These are phyloP conservation scores for Aspergillus floridensis DNA, from an alignment of 2,329 filamentous ascomycete genomes.

Conservation along the genomic window DNA sequence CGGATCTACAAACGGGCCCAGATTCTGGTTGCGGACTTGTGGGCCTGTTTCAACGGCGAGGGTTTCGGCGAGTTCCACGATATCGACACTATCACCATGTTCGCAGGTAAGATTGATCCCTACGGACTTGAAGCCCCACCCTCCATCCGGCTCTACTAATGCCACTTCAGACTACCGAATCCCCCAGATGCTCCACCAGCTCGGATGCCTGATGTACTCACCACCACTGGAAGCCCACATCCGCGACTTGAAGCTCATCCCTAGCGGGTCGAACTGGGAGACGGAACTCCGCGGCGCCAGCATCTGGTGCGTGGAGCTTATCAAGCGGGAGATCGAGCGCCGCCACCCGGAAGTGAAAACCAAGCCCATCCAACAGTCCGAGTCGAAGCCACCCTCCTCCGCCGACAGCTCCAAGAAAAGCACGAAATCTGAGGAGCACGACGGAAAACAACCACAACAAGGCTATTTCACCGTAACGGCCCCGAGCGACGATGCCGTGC, in stretches of 20 bases:
- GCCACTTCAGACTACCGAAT: constrained; percentile 73
- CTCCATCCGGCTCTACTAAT: neutral
- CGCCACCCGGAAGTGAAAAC: constrained; percentile 61
- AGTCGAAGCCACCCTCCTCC: neutral
- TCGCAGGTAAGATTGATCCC: constrained; percentile 60
- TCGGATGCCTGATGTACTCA: constrained; percentile 81
- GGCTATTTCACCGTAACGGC: constrained; percentile 18
- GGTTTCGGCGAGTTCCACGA: constrained; percentile 79
- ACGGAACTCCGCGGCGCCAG: constrained; percentile 87
- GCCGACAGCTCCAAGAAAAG: constrained; percentile 9
- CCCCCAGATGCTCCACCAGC: constrained; percentile 82
- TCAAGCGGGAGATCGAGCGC: constrained; percentile 73
- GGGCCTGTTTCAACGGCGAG: constrained; percentile 88
- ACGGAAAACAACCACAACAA: neutral
- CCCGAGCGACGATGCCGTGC: constrained; percentile 17
- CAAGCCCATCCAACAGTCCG: neutral
- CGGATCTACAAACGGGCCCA: constrained; percentile 91
- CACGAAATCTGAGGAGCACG: constrained; percentile 6
- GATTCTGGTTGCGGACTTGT: constrained; percentile 91
- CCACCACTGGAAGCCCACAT: constrained; percentile 74
- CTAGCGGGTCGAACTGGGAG: constrained; percentile 74
- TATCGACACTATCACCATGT: constrained; percentile 96
- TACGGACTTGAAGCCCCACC: neutral
- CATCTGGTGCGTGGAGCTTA: constrained; percentile 93
- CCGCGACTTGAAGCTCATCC: constrained; percentile 60